Evolutionary conservation across 257 asterid genomes (phyloP), one percentile per base, ranked within the genome.

Genomic region (Capsicum baccatum): DNA sequence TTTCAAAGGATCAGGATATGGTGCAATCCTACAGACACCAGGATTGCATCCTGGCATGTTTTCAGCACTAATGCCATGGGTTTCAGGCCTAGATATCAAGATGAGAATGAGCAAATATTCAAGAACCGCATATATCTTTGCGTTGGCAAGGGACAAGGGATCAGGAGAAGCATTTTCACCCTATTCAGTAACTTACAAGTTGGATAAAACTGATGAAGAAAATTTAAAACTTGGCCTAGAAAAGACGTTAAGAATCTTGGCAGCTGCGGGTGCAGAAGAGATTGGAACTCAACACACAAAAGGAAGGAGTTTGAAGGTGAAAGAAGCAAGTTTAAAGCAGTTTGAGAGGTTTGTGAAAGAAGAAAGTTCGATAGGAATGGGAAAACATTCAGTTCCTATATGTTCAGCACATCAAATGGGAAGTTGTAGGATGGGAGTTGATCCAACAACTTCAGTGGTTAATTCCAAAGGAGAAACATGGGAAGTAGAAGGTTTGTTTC

Each of bases 331-430:
- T 6, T 17, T 3, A 3, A 63, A 87, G 12, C 96, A 92, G 84
- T 81, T 92, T 15, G 99, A 96, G 81, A 89, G 83, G 76, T 94
- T 94, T 52, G 92, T 94, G 73, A 87, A 68, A 58, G 90, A 89
- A 87, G 98, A 94, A 85, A 91, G 97, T 60, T 81, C 83, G 17
- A 87, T 91, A 87, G 69, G 88, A 7, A 54, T 94, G 84, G 87
- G 78, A 71, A 83, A 90, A 42, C 88, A 93, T 33, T 88, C 90
- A 11, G 76, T 88, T 12, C 93, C 94, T 1, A 79, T 96, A 10
- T 89, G 97, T 82, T 96, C 99, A 10, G 99, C 99, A 5, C 99
- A 96, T 85, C 99, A 96, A 86, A 96, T 94, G 99, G 99, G 99
- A 63, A 96, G 99, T 79, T 93, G 98, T 73, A 54, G 96, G 83